phyloP scores from a whole-genome alignment of 495 filamentous ascomycete species.

The Daldinia vernicosa region DNA sequence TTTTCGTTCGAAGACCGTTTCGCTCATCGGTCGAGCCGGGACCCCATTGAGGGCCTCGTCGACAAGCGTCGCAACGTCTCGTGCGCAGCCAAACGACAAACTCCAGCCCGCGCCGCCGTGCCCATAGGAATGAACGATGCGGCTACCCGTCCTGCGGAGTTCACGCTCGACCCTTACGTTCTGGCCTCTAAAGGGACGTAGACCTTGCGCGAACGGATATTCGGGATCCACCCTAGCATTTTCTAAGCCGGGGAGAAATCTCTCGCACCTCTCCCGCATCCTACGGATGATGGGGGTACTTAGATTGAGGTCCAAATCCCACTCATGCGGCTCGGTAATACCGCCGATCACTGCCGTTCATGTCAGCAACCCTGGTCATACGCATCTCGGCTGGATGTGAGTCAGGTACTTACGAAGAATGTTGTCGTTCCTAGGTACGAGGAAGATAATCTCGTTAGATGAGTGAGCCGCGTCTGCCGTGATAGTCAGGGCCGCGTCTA shows the following conservation, averaged over 20 bases:
- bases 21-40: conserved; percentile 45
- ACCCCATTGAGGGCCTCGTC: conserved; percentile 46
- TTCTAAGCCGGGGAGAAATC: conserved; percentile 54
- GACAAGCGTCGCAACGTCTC: conserved; percentile 50
- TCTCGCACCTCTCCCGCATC: conserved; percentile 58
- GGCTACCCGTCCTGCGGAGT: conserved; percentile 44
- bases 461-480: conserved; percentile 49
- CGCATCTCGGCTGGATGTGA: background rate
- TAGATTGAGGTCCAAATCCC: conserved; percentile 54
- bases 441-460: conserved; percentile 57
- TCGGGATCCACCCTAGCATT: conserved; percentile 55
- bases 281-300: conserved; percentile 52
- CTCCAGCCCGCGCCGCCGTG: conserved; percentile 61
- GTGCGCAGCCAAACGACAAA: conserved; percentile 56
- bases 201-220: conserved; percentile 58
- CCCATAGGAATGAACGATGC: conserved; percentile 60
- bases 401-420: conserved; percentile 47
- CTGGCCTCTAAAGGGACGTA: conserved; percentile 52
- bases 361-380: background rate
- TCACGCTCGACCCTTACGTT: conserved; percentile 60
- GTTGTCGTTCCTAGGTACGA: conserved; percentile 62
- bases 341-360: conserved; percentile 51
- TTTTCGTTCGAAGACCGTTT: conserved; percentile 32
- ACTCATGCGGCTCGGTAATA: conserved; percentile 52
- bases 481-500: conserved; percentile 54